Conservation (phyloP, 202 grass and related monocot genomes). For the Carex sylvatica region DNA sequence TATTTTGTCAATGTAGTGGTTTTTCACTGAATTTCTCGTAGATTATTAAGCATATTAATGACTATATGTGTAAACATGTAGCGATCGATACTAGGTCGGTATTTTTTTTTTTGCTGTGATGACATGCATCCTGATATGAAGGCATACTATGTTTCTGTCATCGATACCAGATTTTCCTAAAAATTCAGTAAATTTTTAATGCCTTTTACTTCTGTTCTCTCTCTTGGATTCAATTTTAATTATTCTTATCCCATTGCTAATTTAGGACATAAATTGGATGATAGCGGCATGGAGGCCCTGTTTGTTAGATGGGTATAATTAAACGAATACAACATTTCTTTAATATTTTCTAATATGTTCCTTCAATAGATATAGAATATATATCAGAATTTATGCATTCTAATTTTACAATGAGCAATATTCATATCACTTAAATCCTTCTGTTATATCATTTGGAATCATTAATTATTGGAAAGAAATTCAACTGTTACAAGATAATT, state of each 20-base stretch:
- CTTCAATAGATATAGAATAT: too few species aligned
- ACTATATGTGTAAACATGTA: background rate
- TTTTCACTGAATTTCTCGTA: background rate
- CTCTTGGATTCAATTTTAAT: conserved; percentile 7
- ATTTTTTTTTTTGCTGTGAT: conserved; percentile 45
- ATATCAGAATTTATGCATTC: too few species aligned
- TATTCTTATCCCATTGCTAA: conserved; percentile 16
- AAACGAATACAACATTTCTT: too few species aligned
- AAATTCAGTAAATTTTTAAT: conserved; percentile 9
- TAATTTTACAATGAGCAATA: too few species aligned
- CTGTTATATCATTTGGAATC: too few species aligned
- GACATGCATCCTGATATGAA: conserved; percentile 69
- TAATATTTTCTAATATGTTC: too few species aligned
- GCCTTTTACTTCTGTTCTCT: background rate
- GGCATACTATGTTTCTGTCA: conserved; percentile 30
- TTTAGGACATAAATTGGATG: background rate
- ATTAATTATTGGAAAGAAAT: too few species aligned
- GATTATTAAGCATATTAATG: background rate
- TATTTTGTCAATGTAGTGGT: conserved; percentile 16
- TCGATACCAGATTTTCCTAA: conserved; percentile 31
- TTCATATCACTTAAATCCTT: too few species aligned
- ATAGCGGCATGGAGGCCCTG: too few species aligned
- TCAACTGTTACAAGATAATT: too few species aligned
- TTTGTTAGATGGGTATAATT: too few species aligned
- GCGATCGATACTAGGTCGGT: conserved; percentile 50